Evolutionary conservation across 2,329 filamentous ascomycete species (phyloP).

Genomic region (Clonostachys byssicola): DNA sequence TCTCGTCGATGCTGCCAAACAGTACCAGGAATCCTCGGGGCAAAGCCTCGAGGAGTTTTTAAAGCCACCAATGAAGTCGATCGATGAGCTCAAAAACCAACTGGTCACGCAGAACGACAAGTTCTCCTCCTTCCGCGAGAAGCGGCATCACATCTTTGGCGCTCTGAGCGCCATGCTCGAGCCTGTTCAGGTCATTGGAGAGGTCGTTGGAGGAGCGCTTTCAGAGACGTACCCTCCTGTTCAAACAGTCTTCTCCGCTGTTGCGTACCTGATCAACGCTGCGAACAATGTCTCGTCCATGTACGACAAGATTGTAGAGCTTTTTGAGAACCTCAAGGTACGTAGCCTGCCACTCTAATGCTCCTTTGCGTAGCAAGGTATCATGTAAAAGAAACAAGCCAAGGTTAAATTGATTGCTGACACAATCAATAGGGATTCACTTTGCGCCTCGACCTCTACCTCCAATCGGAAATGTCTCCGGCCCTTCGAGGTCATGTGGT

Average conservation of each 20-base stretch:
- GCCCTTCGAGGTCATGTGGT: conserved; percentile 32
- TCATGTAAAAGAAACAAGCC: neutral
- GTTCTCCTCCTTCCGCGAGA: conserved; percentile 29
- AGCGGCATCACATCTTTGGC: conserved; percentile 24
- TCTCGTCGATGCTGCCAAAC: conserved; percentile 23
- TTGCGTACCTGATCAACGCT: conserved; percentile 34
- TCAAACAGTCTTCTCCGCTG: conserved; percentile 34
- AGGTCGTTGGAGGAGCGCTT: conserved; percentile 26
- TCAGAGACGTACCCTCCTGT: conserved; percentile 32
- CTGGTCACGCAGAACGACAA: conserved; percentile 26
- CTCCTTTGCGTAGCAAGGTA: neutral
- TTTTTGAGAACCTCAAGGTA: conserved; percentile 34
- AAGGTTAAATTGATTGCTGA: conserved; percentile 1
- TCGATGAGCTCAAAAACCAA: conserved; percentile 22
- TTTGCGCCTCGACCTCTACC: conserved; percentile 31
- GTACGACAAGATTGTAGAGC: conserved; percentile 38
- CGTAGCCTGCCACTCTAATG: neutral
- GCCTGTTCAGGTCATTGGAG: conserved; percentile 33
- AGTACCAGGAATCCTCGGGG: conserved; percentile 20
- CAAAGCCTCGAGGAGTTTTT: conserved; percentile 21
- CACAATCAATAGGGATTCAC: conserved; percentile 30
- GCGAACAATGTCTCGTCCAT: conserved; percentile 36
- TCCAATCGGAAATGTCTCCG: conserved; percentile 27
- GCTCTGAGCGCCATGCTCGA: conserved; percentile 20
- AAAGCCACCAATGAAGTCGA: conserved; percentile 21